Evolutionary conservation across 208 protist species (phyloP).

Genomic region (Perkinsela sp.): DNA sequence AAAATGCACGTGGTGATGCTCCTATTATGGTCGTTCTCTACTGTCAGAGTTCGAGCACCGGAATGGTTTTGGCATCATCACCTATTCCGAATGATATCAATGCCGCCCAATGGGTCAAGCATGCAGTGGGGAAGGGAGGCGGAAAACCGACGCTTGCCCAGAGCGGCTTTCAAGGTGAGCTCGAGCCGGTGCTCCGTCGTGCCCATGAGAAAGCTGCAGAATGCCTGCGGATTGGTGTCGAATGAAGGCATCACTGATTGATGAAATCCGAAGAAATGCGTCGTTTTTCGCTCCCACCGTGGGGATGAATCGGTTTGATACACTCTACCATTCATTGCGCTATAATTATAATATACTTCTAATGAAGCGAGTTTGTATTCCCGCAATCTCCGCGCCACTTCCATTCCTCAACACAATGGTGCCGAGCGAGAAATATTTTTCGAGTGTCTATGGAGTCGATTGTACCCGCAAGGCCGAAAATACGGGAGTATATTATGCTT

Average conservation of each 20-base stretch:
- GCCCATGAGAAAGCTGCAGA: too few species aligned
- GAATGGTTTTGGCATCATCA: slow-evolving; percentile 22
- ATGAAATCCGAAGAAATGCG: too few species aligned
- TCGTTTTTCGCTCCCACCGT: too few species aligned
- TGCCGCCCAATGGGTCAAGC: slow-evolving; percentile 46
- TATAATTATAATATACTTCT: too few species aligned
- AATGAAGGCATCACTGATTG: too few species aligned
- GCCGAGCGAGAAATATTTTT: slow-evolving; percentile 31
- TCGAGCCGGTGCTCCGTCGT: too few species aligned
- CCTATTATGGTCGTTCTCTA: slow-evolving; percentile 17
- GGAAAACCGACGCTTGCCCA: slow-evolving; percentile 59
- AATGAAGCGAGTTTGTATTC: background rate
- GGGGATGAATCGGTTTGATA: too few species aligned
- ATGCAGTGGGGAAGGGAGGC: slow-evolving; percentile 47
- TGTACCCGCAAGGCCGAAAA: slow-evolving; percentile 22
- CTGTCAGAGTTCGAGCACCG: slow-evolving; percentile 23
- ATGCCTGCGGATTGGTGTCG: too few species aligned
- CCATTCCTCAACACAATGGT: slow-evolving; percentile 20
- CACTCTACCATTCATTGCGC: too few species aligned
- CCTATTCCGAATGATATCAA: slow-evolving; percentile 39
- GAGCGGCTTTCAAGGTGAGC: slow-evolving; percentile 14
- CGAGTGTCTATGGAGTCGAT: slow-evolving; percentile 36
- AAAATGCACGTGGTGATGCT: slow-evolving; percentile 20
- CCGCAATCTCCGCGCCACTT: background rate
- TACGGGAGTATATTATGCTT: slow-evolving; percentile 37